Conservation (phyloP, 768 basidiomycete genomes). For the Leccinum olivaceopallidum region DNA sequence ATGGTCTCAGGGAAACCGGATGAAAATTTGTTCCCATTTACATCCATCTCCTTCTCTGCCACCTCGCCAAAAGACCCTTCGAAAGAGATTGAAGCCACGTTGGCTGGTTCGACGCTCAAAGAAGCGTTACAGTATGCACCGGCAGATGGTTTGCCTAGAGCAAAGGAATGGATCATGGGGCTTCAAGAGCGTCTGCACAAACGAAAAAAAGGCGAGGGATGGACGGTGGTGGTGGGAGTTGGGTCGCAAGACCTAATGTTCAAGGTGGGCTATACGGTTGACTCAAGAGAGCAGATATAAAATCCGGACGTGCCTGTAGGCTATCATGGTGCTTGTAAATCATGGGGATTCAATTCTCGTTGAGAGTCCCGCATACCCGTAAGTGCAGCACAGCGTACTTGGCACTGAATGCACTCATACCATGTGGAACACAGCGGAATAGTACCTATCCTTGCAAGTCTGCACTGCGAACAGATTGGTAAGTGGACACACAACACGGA, state of each 20-base stretch:
- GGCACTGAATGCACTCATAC: not conserved
- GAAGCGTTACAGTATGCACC: slow-evolving; percentile 68
- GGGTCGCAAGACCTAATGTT: slow-evolving; percentile 83
- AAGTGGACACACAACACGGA: slow-evolving; percentile 8
- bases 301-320: slow-evolving; percentile 38
- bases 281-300: not conserved
- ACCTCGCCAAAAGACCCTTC: no score
- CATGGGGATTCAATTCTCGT: slow-evolving; percentile 76
- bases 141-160: slow-evolving; percentile 59
- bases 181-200: slow-evolving; percentile 69
- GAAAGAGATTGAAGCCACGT: no score
- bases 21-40: not conserved
- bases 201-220: slow-evolving; percentile 56
- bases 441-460: slow-evolving; percentile 54
- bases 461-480: slow-evolving; percentile 58
- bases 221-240: slow-evolving; percentile 67
- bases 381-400: not conserved
- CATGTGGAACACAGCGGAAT: slow-evolving; percentile 46
- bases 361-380: slow-evolving; percentile 75
- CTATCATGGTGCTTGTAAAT: slow-evolving; percentile 62
- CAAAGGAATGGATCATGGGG: slow-evolving; percentile 61
- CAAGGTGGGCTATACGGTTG: slow-evolving; percentile 48
- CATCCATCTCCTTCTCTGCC: no score
- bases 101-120: no score
- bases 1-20: not conserved